phyloP scores from a whole-genome alignment of 1,284 basidiomycete genomes.

The Trichosporon sp. region DNA sequence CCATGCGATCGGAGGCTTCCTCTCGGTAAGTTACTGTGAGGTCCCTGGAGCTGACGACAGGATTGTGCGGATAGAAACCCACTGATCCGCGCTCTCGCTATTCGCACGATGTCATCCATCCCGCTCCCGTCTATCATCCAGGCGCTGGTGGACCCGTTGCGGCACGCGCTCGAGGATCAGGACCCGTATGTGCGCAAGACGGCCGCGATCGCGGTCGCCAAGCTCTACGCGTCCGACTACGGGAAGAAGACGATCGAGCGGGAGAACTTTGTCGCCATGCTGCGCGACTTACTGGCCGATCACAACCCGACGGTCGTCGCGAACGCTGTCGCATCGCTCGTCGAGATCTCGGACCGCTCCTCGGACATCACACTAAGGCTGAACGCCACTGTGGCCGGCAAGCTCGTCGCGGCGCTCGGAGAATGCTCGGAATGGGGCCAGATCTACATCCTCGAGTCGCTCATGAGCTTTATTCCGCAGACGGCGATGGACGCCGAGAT shows the following conservation, averaged over 20 bases:
- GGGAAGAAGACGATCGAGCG: conserved; percentile 76
- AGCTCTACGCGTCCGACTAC: conserved; percentile 93
- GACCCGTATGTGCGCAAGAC: conserved; percentile 98
- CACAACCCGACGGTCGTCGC: conserved; percentile 95
- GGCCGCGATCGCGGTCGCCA: conserved; percentile 89
- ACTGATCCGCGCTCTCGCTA: conserved; percentile 90
- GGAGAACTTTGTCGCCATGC: conserved; percentile 85
- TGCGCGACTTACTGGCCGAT: conserved; percentile 77
- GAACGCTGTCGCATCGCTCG: conserved; percentile 92
- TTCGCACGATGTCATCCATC: conserved; percentile 95
- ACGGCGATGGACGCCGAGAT: conserved; percentile 85
- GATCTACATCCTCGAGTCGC: conserved; percentile 94
- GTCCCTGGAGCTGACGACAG: conserved; percentile 51
- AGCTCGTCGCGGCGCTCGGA: conserved; percentile 90
- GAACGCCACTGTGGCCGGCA: conserved; percentile 60
- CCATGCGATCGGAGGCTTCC: conserved; percentile 95
- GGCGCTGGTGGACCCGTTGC: conserved; percentile 91
- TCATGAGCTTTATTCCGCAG: conserved; percentile 90
- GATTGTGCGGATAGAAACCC: conserved; percentile 96
- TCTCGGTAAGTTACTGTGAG: conserved; percentile 59
- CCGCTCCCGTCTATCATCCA: conserved; percentile 97
- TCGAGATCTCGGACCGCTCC: conserved; percentile 70
- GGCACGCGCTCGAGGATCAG: conserved; percentile 86
- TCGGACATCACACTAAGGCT: conserved; percentile 62
- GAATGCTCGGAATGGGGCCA: conserved; percentile 99